Base-by-base conservation (phyloP, 495 filamentous ascomycete genomes). In the Choiromyces venosus region DNA sequence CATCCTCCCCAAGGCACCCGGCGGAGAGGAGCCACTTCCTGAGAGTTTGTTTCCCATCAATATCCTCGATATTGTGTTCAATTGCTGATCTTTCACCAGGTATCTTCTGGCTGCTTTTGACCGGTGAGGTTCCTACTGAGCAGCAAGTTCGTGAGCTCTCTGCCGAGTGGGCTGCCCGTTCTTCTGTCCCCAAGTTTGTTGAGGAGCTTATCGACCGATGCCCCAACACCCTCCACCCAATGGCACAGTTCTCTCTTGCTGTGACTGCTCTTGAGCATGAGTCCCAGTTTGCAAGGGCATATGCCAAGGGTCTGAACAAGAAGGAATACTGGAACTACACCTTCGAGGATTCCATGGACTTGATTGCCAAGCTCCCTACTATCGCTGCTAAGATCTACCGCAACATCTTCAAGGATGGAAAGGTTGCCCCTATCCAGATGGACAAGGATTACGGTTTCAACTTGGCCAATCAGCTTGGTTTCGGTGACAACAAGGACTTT, bases 171-270 rank as follows among this genome's bases (percentile, higher is more conserved):
- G 95, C 95, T 84, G 95, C 95, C 80, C 94, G 96, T 82, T 92
- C 96, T 84, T 92, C 93, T 81, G 85, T 99, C 74, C 96, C 95
- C 83, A 94, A 94, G 86, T 99, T 94, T 86, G 86, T 99, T 82
- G 93, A 97, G 87, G 95, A 99, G 86, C 90, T 99, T 81, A 96
- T 99, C 85, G 95, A 99, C 90, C 93, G 94, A 85, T 98, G 93
- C 91, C 95, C 95, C 75, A 93, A 87, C 86, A 93, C 94, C 84
- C 92, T 99, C 77, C 95, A 99, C 90, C 96, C 95, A 82, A 99
- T 99, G 95, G 93, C 96, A 69, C 95, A 99, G 88, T 96, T 99
- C 88, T 97, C 96, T 46, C 85, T 98, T 79, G 95, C 96, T 78
- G 93, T 99, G 79, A 97, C 91, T 78, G 95, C 95, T 82, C 92